Conservation (phyloP, 2,329 filamentous ascomycete species). For the Colletotrichum musae region DNA sequence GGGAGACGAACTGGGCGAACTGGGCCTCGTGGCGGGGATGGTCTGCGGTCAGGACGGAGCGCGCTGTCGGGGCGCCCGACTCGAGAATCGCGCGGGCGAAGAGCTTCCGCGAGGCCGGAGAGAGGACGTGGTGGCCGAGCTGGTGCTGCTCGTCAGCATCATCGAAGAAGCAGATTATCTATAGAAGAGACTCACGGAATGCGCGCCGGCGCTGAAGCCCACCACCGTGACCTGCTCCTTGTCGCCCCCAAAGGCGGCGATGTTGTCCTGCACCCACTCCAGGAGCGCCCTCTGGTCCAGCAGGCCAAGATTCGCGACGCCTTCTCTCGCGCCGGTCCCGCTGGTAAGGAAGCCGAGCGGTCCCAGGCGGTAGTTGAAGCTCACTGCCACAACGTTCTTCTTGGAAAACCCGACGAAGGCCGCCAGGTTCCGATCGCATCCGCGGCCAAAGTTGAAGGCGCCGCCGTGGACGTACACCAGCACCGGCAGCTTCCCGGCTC, state of each 20-base stretch:
- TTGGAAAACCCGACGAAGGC: constrained; percentile 72
- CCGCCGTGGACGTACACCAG: constrained; percentile 76
- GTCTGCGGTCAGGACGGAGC: constrained; percentile 65
- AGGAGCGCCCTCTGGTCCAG: constrained; percentile 73
- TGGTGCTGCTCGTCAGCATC: constrained; percentile 47
- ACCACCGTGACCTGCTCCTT: constrained; percentile 70
- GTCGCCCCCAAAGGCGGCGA: constrained; percentile 73
- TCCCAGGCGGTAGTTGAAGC: constrained; percentile 75
- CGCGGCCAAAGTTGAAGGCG: constrained; percentile 70
- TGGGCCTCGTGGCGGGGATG: constrained; percentile 72
- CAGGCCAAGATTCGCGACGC: constrained; percentile 74
- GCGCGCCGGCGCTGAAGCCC: constrained; percentile 74
- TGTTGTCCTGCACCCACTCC: constrained; percentile 73
- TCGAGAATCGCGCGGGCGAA: constrained; percentile 70
- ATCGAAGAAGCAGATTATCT: constrained; percentile 38
- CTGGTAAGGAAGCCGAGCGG: constrained; percentile 79
- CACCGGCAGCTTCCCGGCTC: constrained; percentile 55
- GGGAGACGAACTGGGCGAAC: constrained; percentile 67
- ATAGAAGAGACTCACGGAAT: constrained; percentile 61
- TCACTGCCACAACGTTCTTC: constrained; percentile 69
- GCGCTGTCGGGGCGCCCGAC: constrained; percentile 69
- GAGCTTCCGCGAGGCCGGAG: constrained; percentile 57
- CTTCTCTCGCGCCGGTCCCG: constrained; percentile 65
- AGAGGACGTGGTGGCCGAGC: constrained; percentile 78
- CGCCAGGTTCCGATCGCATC: constrained; percentile 70